phyloP scores from a whole-genome alignment of 768 basidiomycete species.

The Lactifluus pinguis region DNA sequence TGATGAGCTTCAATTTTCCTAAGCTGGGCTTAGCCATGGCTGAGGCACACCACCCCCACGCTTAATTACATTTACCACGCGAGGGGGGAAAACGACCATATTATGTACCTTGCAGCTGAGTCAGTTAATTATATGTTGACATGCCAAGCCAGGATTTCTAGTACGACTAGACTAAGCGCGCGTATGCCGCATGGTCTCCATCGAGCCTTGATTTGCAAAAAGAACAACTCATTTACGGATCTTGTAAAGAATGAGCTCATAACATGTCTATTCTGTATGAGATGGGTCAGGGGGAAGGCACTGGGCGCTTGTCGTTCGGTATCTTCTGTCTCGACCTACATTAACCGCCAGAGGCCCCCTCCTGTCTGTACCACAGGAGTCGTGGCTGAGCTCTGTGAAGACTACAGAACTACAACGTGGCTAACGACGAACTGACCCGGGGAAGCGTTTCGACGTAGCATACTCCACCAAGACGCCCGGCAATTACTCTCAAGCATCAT shows the following conservation, averaged over 20 bases:
- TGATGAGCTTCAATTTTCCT: neutral
- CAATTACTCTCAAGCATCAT: constrained; percentile 47
- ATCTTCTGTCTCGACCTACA: neutral
- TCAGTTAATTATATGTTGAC: neutral
- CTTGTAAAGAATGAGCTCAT: neutral
- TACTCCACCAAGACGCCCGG: neutral
- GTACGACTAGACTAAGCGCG: neutral
- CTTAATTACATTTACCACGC: neutral
- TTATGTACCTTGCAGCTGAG: neutral
- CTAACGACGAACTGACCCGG: neutral
- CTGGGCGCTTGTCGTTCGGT: neutral
- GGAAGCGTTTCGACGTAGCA: neutral
- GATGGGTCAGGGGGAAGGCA: neutral
- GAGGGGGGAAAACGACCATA: neutral
- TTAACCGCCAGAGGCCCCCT: neutral
- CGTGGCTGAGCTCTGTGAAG: neutral
- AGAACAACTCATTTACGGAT: neutral
- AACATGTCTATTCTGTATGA: neutral
- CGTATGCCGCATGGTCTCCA: neutral
- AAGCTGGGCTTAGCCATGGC: neutral
- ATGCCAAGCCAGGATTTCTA: neutral
- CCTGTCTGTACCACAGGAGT: neutral
- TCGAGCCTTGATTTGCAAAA: neutral
- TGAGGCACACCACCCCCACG: neutral
- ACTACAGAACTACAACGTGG: neutral